Percentiles rank a stretch among this genome's conserved stretches.
These are phyloP conservation scores for Vicia faba DNA, from an alignment of 306 rosid species.

Conservation along the genomic window DNA sequence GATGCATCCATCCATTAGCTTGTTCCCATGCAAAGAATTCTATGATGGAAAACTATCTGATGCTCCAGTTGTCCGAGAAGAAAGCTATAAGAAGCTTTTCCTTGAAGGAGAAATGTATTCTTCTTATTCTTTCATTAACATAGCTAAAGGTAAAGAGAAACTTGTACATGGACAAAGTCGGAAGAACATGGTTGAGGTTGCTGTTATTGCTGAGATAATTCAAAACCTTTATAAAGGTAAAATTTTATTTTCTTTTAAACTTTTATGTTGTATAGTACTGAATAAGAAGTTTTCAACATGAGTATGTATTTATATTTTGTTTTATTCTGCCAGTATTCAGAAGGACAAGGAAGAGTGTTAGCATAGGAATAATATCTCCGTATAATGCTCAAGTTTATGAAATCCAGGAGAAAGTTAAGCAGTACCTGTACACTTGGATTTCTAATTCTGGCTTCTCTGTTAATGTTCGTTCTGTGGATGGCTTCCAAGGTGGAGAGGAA, in stretches of 20 bases:
- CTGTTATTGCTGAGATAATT: conserved; percentile 48
- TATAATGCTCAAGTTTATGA: conserved; percentile 56
- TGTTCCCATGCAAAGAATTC: conserved; percentile 46
- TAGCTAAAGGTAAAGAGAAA: conserved; percentile 47
- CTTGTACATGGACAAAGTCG: conserved; percentile 21
- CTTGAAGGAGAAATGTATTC: conserved; percentile 34
- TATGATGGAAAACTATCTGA: conserved; percentile 36
- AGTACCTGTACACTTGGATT: neutral
- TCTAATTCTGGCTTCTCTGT: conserved; percentile 36
- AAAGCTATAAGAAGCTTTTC: conserved; percentile 26
- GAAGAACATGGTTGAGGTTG: conserved; percentile 56
- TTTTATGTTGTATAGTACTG: no score
- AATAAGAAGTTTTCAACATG: no score
- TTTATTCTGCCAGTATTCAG: neutral
- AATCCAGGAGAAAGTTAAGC: conserved; percentile 44
- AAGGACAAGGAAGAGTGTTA: conserved; percentile 41
- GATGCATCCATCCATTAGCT: conserved; percentile 56
- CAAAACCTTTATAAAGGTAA: conserved; percentile 51
- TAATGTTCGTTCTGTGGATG: conserved; percentile 56
- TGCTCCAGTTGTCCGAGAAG: conserved; percentile 30
- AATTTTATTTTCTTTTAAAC: neutral
- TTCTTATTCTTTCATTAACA: conserved; percentile 41
- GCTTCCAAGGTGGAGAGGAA: conserved; percentile 69
- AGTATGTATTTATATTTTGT: neutral
- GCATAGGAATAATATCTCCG: conserved; percentile 65